These are phyloP conservation scores for Allium cepa DNA, from an alignment of 106 monocot species.

Conservation along the genomic window DNA sequence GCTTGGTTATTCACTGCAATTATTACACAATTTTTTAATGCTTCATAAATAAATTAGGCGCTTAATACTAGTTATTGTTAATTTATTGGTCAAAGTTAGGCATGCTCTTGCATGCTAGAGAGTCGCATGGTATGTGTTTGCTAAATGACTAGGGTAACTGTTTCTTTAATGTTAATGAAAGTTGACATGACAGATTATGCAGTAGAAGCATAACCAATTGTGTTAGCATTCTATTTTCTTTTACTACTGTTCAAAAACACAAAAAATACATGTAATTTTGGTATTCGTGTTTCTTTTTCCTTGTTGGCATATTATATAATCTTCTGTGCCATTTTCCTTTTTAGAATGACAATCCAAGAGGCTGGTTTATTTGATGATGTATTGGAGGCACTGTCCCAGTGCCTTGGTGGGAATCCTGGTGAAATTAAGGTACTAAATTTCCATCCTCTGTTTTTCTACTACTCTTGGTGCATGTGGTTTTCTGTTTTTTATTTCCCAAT, in stretches of 20 bases:
- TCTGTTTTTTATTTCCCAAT: slow-evolving; percentile 31
- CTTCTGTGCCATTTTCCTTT: neutral
- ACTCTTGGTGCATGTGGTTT: slow-evolving; percentile 4
- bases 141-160: neutral
- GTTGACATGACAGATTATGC: neutral
- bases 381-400: slow-evolving; percentile 45
- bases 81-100: neutral
- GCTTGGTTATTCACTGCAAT: neutral
- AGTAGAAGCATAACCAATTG: neutral
- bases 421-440: slow-evolving; percentile 56
- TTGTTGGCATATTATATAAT: too few species aligned
- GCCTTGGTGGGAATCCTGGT: slow-evolving; percentile 50
- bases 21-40: neutral
- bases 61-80: neutral
- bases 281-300: too few species aligned
- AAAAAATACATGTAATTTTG: too few species aligned
- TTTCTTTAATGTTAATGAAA: neutral
- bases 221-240: neutral
- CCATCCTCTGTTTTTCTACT: neutral
- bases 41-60: too few species aligned
- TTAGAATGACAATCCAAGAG: slow-evolving; percentile 72
- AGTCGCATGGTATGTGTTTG: neutral
- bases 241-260: too few species aligned
- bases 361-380: slow-evolving; percentile 58
- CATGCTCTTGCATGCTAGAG: neutral